Evolutionary conservation across 306 rosid genomes (phyloP), one percentile per base, ranked within the genome.

Genomic region (Dalbergia oliveri): DNA sequence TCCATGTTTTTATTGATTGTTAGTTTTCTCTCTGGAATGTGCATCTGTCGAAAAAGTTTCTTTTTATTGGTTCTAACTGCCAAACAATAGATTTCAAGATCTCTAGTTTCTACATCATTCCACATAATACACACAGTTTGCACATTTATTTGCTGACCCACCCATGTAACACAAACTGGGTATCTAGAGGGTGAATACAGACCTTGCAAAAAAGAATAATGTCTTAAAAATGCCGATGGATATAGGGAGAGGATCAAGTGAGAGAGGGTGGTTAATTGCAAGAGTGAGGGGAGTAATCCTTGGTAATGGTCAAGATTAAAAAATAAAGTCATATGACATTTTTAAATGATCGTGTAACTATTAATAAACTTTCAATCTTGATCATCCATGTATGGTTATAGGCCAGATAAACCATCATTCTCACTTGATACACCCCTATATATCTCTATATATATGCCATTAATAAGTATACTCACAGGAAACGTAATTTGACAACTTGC

Each of bases 401-500:
- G 3, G 2, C 31, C 31, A 2, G 31, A 26, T 26, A 26, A 26
- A 26, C 31, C 2, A 26, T 26, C 31, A 26, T 26, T 26, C 31
- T 26, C 31, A 26, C 31, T 26, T 26, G 31, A 23, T 12, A 72
- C 21, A 31, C 33, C 35, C 56, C 54, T 26, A 26, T 26, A 26
- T 26, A 26, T 26, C 31, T 26, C 31, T 26, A 26, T 26, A 26
- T 1, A 26, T 2, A 26, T 26, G 31, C 43, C 26, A 23, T 66
- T 33, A 69, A 59, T 50, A 68, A 87, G 53, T 35, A 41, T 77
- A 90, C 94, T 84, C 87, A 92, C 94, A 92, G 94, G 86, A 92
- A 92, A 45, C 94, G 84, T 60, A 92, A 81, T 86, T 92, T 92
- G 97, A 88, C 83, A 92, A 83, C 87, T 84, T 90, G 74, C 94